Conservation (phyloP, 805 yeast species). For the Suhomyces emberorum region DNA sequence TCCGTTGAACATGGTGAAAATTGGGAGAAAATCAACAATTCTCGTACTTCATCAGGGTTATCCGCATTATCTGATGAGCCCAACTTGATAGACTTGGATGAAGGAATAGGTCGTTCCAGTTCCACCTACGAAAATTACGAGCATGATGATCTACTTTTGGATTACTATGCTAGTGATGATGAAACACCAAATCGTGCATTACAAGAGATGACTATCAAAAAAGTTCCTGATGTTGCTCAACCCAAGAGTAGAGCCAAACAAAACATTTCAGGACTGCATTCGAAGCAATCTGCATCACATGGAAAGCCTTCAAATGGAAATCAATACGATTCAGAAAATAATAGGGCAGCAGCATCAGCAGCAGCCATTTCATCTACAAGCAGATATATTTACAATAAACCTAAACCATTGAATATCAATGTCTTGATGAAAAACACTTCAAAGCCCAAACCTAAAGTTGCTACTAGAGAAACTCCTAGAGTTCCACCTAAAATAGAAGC, state of each 20-base stretch:
- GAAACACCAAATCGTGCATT: constrained; percentile 13
- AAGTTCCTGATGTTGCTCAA: too few relatives aligned
- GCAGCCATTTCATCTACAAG: too few relatives aligned
- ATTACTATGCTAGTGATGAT: constrained; percentile 5
- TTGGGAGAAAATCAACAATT: constrained; percentile 6
- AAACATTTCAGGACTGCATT: too few relatives aligned
- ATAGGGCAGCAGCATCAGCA: too few relatives aligned
- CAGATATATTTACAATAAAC: constrained; percentile 33
- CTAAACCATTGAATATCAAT: constrained; percentile 36
- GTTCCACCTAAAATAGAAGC: constrained; percentile 3
- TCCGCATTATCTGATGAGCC: constrained; percentile 23
- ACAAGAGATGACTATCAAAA: constrained; percentile 22
- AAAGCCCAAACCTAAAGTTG: constrained; percentile 8
- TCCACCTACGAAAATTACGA: background rate
- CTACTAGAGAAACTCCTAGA: constrained; percentile 3
- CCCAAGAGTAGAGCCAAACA: too few relatives aligned
- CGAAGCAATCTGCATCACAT: too few relatives aligned
- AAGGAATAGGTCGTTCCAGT: constrained; percentile 36
- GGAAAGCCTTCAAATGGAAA: too few relatives aligned
- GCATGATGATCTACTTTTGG: constrained; percentile 6
- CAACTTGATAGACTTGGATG: constrained; percentile 71
- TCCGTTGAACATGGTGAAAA: constrained; percentile 8
- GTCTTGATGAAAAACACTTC: constrained; percentile 26
- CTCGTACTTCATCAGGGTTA: constrained; percentile 6
- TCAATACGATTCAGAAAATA: too few relatives aligned